phyloP scores from a whole-genome alignment of 2,329 filamentous ascomycete species.

The Colletotrichum siamense region DNA sequence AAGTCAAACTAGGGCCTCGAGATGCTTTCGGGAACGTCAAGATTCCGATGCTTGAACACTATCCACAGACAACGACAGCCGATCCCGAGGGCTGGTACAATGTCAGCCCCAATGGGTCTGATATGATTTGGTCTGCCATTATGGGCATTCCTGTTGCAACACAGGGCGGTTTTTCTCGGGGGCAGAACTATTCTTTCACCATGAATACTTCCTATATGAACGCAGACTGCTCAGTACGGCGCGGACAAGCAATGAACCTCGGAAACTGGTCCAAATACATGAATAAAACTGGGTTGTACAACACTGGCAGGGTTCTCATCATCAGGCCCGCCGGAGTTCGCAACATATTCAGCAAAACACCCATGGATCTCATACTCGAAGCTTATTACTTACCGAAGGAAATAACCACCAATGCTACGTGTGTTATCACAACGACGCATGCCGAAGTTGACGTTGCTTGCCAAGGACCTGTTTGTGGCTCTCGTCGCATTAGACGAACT shows the following conservation, averaged over 20 bases:
- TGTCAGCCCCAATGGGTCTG: neutral
- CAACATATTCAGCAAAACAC: neutral
- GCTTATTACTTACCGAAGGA: neutral
- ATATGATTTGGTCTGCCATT: neutral
- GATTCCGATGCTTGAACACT: neutral
- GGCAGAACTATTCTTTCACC: neutral
- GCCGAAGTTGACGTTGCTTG: neutral
- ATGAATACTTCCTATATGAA: too few species aligned
- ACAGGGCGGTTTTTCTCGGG: accelerated
- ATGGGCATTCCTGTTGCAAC: neutral
- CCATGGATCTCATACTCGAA: neutral
- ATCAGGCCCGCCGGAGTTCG: neutral
- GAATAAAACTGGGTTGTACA: neutral
- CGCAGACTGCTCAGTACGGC: too few species aligned
- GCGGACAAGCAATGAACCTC: neutral
- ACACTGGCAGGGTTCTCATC: neutral
- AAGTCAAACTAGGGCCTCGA: neutral
- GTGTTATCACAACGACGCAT: neutral
- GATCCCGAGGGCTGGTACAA: neutral
- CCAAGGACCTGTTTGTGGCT: neutral
- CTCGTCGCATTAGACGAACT: neutral
- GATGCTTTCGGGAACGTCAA: conserved; percentile 1
- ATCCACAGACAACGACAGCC: neutral
- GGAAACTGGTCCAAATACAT: neutral
- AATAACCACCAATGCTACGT: neutral